Evolutionary conservation across 331 rosid genomes (phyloP), one percentile per base, ranked within the genome.

Genomic region (Stylosanthes scabra): DNA sequence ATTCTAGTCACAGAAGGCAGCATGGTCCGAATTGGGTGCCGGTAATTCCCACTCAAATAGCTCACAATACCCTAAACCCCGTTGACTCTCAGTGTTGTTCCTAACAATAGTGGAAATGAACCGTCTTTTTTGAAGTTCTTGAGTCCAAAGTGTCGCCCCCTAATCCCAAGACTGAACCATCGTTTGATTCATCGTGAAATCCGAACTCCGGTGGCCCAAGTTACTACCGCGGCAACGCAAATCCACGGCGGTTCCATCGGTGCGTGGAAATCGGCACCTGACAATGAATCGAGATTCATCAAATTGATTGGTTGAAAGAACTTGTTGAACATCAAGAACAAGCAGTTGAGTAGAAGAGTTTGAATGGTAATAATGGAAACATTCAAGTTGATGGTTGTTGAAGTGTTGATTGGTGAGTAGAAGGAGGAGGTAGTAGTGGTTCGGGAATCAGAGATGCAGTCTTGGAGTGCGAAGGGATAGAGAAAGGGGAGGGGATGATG

Each of bases 71-170:
- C 88, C 37, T 89, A 80, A 20, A 20, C 25, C 25, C 25, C 25
- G 0, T 20, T 20, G 25, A 20, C 25, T 20, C 25, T 72, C 83
- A 29, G 87, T 84, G n/a, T 59, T 78, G 51, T 59, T 82, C 71
- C 54, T 45, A 1, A 87, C 72, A 31, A 88, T 81, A 61, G 72
- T 78, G 25, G 25, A 60, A 73, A 62, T 0, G 80, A 82, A 25
- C 71, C 78, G 1, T 79, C 73, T 27, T 71, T 70, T 12, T 81
- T 78, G 14, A 67, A 79, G 37, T 73, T 79, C 27, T 47, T 74
- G 12, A 87, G 11, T 61, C 86, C 91, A 42, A 92, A 95, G 39
- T 85, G 96, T 77, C 99, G 82, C 98, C 62, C 92, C 85, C 75
- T 71, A 86, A 28, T 87, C 85, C 99, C 99, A 92, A 25, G 69